Evolutionary conservation across 2,329 filamentous ascomycete genomes (phyloP).

Genomic region (Aspergillus novofumigatus): DNA sequence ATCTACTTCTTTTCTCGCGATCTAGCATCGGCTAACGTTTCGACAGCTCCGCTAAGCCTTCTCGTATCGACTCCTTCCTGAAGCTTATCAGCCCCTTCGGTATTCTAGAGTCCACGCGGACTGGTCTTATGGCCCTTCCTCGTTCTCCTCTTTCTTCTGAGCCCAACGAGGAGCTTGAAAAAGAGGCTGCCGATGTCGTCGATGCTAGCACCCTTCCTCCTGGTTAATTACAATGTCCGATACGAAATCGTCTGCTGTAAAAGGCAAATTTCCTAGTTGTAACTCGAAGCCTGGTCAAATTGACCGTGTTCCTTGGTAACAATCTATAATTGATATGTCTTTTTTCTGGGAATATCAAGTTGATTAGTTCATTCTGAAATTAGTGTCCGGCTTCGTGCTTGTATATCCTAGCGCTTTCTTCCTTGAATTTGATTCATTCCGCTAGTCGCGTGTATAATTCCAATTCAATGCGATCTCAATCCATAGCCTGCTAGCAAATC

Average conservation of each 20-base stretch:
- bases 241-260: conserved; percentile 10
- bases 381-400: background rate
- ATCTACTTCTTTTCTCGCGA: background rate
- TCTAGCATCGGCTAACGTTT: background rate
- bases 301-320: background rate
- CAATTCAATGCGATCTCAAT: background rate
- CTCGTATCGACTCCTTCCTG: conserved; percentile 93
- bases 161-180: conserved; percentile 67
- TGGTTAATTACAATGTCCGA: conserved; percentile 54
- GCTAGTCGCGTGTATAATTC: background rate
- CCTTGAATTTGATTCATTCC: background rate
- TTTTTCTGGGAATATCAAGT: background rate
- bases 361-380: background rate
- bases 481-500: background rate
- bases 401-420: background rate
- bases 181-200: conserved; percentile 91
- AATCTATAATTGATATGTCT: background rate
- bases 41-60: conserved; percentile 79
- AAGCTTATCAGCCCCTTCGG: conserved; percentile 93
- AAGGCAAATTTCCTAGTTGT: conserved; percentile 18
- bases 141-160: conserved; percentile 76
- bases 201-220: conserved; percentile 92
- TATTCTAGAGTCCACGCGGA: conserved; percentile 91
- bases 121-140: conserved; percentile 93
- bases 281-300: background rate